Evolutionary conservation across 371 early-diverging fungal species (phyloP), one percentile per base, ranked within the genome.

Genomic region (Dichotomocladium elegans): DNA sequence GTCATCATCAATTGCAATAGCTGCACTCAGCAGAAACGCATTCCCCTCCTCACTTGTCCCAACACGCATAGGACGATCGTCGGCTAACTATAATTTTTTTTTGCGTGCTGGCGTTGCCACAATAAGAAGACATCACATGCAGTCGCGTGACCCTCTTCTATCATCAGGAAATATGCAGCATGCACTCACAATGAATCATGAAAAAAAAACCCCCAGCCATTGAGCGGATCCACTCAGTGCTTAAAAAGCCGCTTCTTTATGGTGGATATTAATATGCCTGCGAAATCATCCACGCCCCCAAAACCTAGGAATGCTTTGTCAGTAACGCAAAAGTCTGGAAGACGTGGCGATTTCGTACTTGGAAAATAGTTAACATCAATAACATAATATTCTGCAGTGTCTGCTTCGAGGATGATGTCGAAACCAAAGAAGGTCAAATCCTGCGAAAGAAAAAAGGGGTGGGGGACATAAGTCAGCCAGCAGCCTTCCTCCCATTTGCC

Each of bases 301-400:
- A 63, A 63, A 35, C 63, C 63, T 63, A 21, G 4, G 3, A 5
- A 25, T 42, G 25, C 10, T 17, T 37, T 15, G 37, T 37, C 9
- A 37, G 37, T 37, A 11, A 37, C n/a, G 21, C n/a, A 17, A 15
- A 6, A 15, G 37, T 37, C 17, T 37, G 37, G 21, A 37, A 5
- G 17, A 37, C 14, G 14, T 8, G n/a, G n/a, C 8, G 14, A 53
- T 61, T 58, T 64, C n/a, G n/a, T n/a, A 76, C 77, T 71, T 33
- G 78, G 74, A 40, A 77, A 77, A 52, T 77, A 77, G 28, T 77
- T 77, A 11, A 74, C 68, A 60, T 77, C 78, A 19, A 74, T 65
- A 2, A 77, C 64, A 51, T 67, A 66, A 53, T 69, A 70, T 29
- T 53, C 55, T 11, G 53, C 55, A 14, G 69, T 63, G 7, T 55